Evolutionary conservation across 2,329 filamentous ascomycete species (phyloP).

Genomic region (Calonectria montana): DNA sequence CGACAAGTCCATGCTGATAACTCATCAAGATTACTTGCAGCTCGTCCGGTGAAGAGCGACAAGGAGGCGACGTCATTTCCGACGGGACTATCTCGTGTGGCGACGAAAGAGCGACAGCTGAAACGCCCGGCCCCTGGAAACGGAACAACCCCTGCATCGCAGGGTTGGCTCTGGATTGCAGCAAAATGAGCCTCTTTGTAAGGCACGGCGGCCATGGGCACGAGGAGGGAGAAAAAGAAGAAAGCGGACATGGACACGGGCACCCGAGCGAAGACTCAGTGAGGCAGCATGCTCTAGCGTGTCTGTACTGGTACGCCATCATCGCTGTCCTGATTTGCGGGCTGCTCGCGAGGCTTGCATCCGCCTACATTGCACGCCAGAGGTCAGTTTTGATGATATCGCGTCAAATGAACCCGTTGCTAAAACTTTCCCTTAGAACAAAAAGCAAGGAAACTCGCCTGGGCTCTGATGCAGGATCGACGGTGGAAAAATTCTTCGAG

Average conservation of each 20-base stretch:
- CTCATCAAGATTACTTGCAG: background rate
- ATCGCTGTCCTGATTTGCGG: conserved; percentile 29
- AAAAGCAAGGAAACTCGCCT: conserved; percentile 28
- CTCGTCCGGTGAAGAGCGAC: background rate
- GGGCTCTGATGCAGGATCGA: conserved; percentile 28
- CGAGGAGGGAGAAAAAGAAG: conserved; percentile 27
- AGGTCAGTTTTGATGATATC: conserved; percentile 26
- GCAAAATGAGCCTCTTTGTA: conserved; percentile 30
- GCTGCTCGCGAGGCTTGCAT: conserved; percentile 28
- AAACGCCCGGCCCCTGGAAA: conserved; percentile 12
- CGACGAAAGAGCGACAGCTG: conserved; percentile 4
- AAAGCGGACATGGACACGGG: conserved; percentile 28
- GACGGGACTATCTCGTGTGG: background rate
- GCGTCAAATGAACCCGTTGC: background rate
- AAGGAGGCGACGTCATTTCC: background rate
- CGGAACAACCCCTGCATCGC: background rate
- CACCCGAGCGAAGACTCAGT: conserved; percentile 38
- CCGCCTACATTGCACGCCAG: conserved; percentile 35
- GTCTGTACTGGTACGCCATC: conserved; percentile 41
- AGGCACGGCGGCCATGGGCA: conserved; percentile 37
- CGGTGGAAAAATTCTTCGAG: conserved; percentile 31
- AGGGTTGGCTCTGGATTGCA: background rate
- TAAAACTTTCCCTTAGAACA: conserved; percentile 22
- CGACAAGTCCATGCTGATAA: background rate
- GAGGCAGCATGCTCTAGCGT: conserved; percentile 40